Evolutionary conservation across 352 stramenopile genomes (phyloP), one percentile per base, ranked within the genome.

Genomic region (Globisporangium orthogonon): DNA sequence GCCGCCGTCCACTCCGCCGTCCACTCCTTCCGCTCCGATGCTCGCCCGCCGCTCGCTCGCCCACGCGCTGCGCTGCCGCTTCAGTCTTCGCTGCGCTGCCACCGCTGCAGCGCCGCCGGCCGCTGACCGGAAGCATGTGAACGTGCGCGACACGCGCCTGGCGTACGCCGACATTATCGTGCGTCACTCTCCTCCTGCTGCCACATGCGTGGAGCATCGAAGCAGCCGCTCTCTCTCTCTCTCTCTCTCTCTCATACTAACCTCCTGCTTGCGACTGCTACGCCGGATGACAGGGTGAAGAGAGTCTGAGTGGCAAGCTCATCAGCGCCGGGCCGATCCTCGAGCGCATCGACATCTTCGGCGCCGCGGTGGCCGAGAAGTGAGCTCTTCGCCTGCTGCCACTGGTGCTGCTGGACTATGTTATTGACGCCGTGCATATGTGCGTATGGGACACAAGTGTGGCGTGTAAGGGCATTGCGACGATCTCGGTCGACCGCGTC

Each of bases 161-260:
- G 73, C 72, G 23, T 85, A 77, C 57, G 75, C 75, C 45, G 75
- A 86, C 62, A 86, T 86, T 51, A 81, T 86, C 54, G 75, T 86
- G 61, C 39, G 71, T 69, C 7, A 29, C 10, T 35, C 35, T 40
- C 9, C 35, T 40, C 13, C 10, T 31, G 10, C 18, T 53, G 10
- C 39, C 7, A 29, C 43, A 17, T 23, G 28, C 6, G 2, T 37
- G 18, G 9, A 47, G 37, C 23, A 23, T 23, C 23, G 23, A 23
- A 23, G 23, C 23, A 23, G 23, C 23, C 23, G 0, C 23, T 23
- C 23, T 23, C 23, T 23, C 23, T 23, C 23, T 23, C 23, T 23
- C 23, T 23, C 23, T 23, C 23, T 23, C 23, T 23, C 13, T 48
- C 3, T 46, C 33, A 28, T 28, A 17, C 28, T 47, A 3, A 46